Conservation (phyloP, 208 protist species). For the Phytomonas sp. region DNA sequence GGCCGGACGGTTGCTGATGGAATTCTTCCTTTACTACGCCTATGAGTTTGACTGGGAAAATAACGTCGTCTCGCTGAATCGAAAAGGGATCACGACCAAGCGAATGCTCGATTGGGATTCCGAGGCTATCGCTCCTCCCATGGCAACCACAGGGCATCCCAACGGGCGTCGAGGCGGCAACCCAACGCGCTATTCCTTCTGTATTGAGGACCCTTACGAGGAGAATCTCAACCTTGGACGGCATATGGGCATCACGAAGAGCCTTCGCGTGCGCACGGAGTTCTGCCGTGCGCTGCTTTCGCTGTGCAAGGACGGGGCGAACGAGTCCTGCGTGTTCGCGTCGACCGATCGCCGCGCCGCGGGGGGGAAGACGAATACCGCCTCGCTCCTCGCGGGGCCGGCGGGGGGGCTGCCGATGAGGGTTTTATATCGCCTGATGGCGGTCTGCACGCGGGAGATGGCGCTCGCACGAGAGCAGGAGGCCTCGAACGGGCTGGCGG, state of each 20-base stretch:
- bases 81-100: slow-evolving; percentile 71
- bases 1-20: slow-evolving; percentile 71
- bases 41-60: slow-evolving; percentile 83
- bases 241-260: slow-evolving; percentile 83
- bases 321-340: slow-evolving; percentile 65
- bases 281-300: slow-evolving; percentile 68
- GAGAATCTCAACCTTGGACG: slow-evolving; percentile 79
- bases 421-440: slow-evolving; percentile 41
- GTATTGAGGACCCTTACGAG: slow-evolving; percentile 90
- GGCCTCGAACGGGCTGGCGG: slow-evolving; percentile 17
- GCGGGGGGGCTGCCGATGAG: slow-evolving; percentile 24
- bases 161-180: slow-evolving; percentile 16
- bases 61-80: slow-evolving; percentile 84
- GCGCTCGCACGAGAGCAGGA: slow-evolving; percentile 4
- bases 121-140: slow-evolving; percentile 32
- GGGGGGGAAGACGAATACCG: not conserved
- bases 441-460: slow-evolving; percentile 26
- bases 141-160: not conserved
- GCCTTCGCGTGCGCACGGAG: slow-evolving; percentile 73
- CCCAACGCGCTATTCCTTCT: slow-evolving; percentile 67
- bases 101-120: slow-evolving; percentile 60
- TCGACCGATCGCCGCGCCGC: slow-evolving; percentile 13
- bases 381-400: slow-evolving; percentile 4
- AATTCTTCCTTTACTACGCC: slow-evolving; percentile 88
- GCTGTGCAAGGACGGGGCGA: slow-evolving; percentile 62